Evolutionary conservation across 1,139 yeast species (phyloP).

Genomic region (Hansenula lynferdii): DNA sequence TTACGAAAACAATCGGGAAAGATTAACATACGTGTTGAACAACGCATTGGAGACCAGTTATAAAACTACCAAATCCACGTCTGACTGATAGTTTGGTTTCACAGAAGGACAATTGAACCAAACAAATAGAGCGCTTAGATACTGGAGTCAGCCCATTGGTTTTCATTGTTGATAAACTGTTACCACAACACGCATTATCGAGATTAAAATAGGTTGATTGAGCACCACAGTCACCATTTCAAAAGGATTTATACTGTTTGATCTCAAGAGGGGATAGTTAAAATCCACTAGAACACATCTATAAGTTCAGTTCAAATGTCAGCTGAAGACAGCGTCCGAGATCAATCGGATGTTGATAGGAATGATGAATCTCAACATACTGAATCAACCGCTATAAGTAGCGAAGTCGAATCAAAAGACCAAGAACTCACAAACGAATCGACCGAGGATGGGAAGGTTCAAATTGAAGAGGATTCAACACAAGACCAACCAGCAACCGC

Average conservation of each 20-base stretch:
- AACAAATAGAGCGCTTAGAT: background rate
- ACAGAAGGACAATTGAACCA: background rate
- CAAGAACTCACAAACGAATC: background rate
- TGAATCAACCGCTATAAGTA: background rate
- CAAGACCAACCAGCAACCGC: no score
- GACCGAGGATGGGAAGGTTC: no score
- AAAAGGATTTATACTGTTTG: no score
- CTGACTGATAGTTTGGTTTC: background rate
- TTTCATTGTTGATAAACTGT: no score
- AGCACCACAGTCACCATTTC: no score
- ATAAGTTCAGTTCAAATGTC: background rate
- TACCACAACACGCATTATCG: no score
- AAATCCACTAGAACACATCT: no score
- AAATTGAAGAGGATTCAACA: no score
- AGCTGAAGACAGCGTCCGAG: background rate
- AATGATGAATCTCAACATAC: conserved; percentile 5
- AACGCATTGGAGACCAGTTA: background rate
- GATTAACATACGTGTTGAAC: background rate
- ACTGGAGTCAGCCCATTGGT: no score
- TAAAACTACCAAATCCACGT: no score
- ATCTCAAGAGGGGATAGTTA: no score
- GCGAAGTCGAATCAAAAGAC: background rate
- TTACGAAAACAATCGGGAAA: background rate
- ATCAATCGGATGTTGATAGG: background rate
- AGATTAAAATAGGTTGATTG: no score